These are phyloP conservation scores for Fusarium verrucosum DNA, from an alignment of 2,329 filamentous ascomycete genomes.

Conservation along the genomic window DNA sequence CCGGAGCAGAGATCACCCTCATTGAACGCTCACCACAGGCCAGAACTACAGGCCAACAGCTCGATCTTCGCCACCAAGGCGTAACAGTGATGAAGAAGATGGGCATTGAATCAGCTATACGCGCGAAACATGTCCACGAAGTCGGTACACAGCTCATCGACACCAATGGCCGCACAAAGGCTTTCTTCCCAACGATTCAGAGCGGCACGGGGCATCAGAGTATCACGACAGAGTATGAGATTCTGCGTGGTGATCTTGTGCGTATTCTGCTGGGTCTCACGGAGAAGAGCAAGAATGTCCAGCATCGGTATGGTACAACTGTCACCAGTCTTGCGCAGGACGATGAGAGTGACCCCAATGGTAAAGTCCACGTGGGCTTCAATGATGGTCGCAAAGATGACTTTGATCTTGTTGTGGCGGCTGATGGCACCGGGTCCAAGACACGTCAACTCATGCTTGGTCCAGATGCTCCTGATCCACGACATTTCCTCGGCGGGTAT, in stretches of 20 bases:
- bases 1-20: conserved; percentile 20
- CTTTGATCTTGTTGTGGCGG: conserved; percentile 10
- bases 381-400: conserved; percentile 1
- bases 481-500: conserved; percentile 24
- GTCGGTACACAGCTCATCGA: not conserved
- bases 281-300: not conserved
- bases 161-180: not conserved
- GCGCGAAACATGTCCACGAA: conserved; percentile 3
- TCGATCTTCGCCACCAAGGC: conserved; percentile 12
- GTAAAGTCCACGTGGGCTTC: conserved; percentile 6
- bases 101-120: conserved; percentile 16
- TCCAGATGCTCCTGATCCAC: conserved; percentile 14
- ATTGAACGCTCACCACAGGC: conserved; percentile 7
- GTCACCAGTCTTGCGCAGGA: conserved; percentile 8
- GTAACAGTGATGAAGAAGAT: conserved; percentile 20
- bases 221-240: conserved; percentile 8
- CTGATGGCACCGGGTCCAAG: conserved; percentile 17
- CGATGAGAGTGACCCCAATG: conserved; percentile 1
- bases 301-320: not conserved
- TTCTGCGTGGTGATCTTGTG: conserved; percentile 4
- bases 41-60: conserved; percentile 10
- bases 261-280: conserved; percentile 11
- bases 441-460: conserved; percentile 27
- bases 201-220: not conserved
- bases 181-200: not conserved